A percentile compares a stretch with the other conserved stretches of the same genome.
Evolutionary conservation across 352 stramenopile species (phyloP).

Genomic region (Pythium graminicola): DNA sequence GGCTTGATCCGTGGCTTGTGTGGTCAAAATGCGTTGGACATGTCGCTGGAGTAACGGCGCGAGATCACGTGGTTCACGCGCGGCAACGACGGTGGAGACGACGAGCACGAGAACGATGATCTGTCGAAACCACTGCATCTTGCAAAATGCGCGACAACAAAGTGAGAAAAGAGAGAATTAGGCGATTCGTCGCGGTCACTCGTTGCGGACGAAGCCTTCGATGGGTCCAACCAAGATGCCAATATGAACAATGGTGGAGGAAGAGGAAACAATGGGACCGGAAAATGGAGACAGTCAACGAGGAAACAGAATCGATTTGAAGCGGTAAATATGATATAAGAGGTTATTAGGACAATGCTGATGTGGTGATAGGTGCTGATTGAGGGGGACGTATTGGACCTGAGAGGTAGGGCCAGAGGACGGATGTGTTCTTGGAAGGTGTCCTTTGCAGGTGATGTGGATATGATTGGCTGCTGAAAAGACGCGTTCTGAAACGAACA

Average conservation of each 20-base stretch:
- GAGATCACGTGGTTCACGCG: not conserved
- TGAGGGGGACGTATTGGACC: not conserved
- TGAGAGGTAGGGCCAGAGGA: conserved; percentile 2
- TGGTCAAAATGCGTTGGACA: conserved; percentile 9
- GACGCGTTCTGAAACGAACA: conserved; percentile 6
- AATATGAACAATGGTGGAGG: not conserved
- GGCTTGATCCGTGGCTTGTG: conserved; percentile 24
- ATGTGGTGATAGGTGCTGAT: not conserved
- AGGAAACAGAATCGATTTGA: not conserved
- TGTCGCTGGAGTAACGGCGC: conserved; percentile 14
- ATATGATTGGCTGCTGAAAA: conserved; percentile 10
- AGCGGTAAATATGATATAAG: not conserved
- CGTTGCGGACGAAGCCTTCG: not conserved
- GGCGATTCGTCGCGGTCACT: not conserved
- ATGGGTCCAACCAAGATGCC: not conserved
- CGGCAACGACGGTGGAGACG: not conserved
- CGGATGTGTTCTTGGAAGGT: not conserved
- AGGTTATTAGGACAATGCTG: not conserved
- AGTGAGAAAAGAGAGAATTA: not conserved
- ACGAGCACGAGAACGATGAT: not conserved
- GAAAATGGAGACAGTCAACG: not conserved
- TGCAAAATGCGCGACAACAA: no score
- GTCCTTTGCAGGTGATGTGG: not conserved
- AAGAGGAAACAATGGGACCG: not conserved
- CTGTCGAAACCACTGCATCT: conserved; percentile 1